Evolutionary conservation across 805 yeast genomes (phyloP), one percentile per base, ranked within the genome.

Genomic region (Candida railenensis): DNA sequence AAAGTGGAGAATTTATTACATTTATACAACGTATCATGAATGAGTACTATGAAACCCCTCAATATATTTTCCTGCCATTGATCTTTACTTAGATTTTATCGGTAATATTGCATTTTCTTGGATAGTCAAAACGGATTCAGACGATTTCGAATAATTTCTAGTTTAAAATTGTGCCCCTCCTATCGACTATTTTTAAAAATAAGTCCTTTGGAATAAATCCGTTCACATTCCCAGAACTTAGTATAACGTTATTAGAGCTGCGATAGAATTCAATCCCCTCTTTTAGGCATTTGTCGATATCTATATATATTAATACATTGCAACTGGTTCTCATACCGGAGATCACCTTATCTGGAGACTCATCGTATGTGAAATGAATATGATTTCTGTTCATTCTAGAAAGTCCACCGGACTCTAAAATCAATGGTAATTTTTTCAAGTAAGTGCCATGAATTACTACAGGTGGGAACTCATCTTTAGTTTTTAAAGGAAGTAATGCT

Each of bases 391-490:
- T 66, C 96, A 90, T 88, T 49, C 66, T 72, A 14, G 76, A 74
- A 20, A 94, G 66, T 0, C 89, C 90, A 0, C 81, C 81, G 3
- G 73, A 54, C 21, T 65, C 44, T n/a, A 75, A 46, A 3, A 87
- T 87, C 18, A 59, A 47, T 1, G 66, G 57, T 53, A 86, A 66
- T 22, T 77, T 80, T 2, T 62, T 59, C 3, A 48, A 45, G 48
- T 73, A 81, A 0, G 98, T 92, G 3, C 98, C 98, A 62, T 94
- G 99, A 16, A 89, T 82, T 2, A 89, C 75, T 1, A 63, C 59
- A 0, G 52, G 34, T 0, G 87, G 94, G 40, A 81, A 69, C 3
- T 76, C 71, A 0, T 62, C 68, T 12, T 34, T 18, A 14, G 7
- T 7, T 16, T 60, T 49, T 33, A 59, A 69, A 40, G 44, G 59